phyloP scores from a whole-genome alignment of 2,329 filamentous ascomycete genomes.

The Xylariaceae sp. region DNA sequence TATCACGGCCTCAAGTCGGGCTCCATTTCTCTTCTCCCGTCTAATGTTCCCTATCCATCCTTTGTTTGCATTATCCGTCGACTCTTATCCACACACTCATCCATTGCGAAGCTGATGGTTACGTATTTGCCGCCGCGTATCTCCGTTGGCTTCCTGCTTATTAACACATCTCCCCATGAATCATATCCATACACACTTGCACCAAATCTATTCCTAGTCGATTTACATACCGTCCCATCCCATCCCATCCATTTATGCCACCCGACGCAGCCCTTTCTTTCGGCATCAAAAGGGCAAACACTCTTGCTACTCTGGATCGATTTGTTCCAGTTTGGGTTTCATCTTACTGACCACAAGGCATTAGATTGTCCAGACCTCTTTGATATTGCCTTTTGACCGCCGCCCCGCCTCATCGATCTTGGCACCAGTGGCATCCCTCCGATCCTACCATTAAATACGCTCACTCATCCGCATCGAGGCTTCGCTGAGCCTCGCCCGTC shows the following conservation, averaged over 20 bases:
- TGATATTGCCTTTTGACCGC: constrained; percentile 1
- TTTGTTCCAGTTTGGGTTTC: neutral
- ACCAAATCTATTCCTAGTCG: neutral
- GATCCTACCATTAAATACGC: constrained; percentile 2
- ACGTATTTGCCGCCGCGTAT: neutral
- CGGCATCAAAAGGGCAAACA: neutral
- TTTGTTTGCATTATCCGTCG: constrained; percentile 7
- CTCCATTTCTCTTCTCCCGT: neutral
- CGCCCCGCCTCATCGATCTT: neutral
- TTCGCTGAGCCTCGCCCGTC: constrained; percentile 20
- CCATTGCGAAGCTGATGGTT: neutral
- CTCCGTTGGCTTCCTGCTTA: constrained; percentile 1
- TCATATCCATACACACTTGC: neutral
- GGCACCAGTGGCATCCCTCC: neutral
- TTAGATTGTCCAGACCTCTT: constrained; percentile 6
- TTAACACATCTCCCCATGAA: neutral
- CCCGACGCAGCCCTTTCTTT: neutral
- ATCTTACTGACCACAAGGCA: constrained; percentile 2
- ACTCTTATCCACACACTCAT: constrained; percentile 5
- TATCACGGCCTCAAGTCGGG: neutral
- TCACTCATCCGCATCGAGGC: constrained; percentile 1
- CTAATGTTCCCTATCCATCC: constrained; percentile 1
- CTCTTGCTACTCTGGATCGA: neutral
- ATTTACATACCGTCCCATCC: neutral
- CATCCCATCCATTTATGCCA: neutral